Percentiles rank a stretch among this genome's conserved stretches.
Evolutionary conservation across 306 rosid species (phyloP).

Genomic region (Oemleria cerasiformis): DNA sequence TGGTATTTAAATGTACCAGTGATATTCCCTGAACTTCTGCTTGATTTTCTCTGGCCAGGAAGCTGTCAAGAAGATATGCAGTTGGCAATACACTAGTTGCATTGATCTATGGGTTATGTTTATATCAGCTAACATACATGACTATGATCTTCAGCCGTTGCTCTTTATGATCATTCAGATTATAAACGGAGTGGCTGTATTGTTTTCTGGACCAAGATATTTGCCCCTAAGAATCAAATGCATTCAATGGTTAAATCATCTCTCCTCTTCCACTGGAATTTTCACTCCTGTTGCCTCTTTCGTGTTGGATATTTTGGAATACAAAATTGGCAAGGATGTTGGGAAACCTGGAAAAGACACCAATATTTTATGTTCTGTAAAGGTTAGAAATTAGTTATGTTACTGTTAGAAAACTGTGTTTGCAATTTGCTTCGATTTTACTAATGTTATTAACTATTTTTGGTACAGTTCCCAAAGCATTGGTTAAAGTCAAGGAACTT

Average conservation of each 20-base stretch:
- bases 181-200: slow-evolving; percentile 66
- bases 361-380: slow-evolving; percentile 46
- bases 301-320: slow-evolving; percentile 67
- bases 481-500: slow-evolving; percentile 79
- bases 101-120: slow-evolving; percentile 81
- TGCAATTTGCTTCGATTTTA: neutral
- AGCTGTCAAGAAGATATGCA: slow-evolving; percentile 65
- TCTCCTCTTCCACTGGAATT: slow-evolving; percentile 71
- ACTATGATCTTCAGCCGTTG: slow-evolving; percentile 69
- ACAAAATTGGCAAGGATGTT: slow-evolving; percentile 58
- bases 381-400: slow-evolving; percentile 43
- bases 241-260: slow-evolving; percentile 79
- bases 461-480: slow-evolving; percentile 79
- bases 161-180: slow-evolving; percentile 63
- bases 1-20: neutral
- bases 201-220: slow-evolving; percentile 94
- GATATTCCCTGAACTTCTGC: slow-evolving; percentile 28
- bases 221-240: slow-evolving; percentile 84
- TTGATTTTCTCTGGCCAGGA: slow-evolving; percentile 52
- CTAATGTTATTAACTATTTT: slow-evolving; percentile 11
- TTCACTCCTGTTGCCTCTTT: slow-evolving; percentile 80
- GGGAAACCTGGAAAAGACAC: slow-evolving; percentile 54
- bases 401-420: neutral
- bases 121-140: slow-evolving; percentile 49
- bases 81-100: slow-evolving; percentile 77